Base-by-base conservation (phyloP, 139 green algal species). In the Ettlia oleoabundans region DNA sequence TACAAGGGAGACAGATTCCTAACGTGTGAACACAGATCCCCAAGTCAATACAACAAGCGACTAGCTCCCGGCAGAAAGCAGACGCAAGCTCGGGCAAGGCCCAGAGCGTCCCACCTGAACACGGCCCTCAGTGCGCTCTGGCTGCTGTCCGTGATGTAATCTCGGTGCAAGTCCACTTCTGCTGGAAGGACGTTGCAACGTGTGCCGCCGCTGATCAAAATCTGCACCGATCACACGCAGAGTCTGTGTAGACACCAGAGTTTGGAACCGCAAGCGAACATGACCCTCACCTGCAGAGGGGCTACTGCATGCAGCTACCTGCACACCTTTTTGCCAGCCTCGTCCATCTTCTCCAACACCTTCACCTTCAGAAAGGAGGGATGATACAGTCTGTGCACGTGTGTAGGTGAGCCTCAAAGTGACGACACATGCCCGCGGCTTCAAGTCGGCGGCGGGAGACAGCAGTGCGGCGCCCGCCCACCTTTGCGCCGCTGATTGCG, bases 111-210 rank as follows among this genome's bases (percentile, higher is more conserved):
- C n/a, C 30, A 69, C 52, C 73, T 80, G 73, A 98, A 94, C 22
- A 96, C 82, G 1, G 90, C 87, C 21, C 88, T 68, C 79, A 97
- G 64, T 4, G 91, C 90, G 4, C 47, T 77, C 35, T 66, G 69
- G 55, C 85, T 86, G 61, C 66, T 81, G 43, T 93, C 89, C 5
- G 90, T 94, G 83, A 96, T 90, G 85, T 91, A 98, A 81, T 98
- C 95, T 1, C 63, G 58, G 1, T 85, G 40, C 2, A 93, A 43
- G 58, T 95, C 89, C 28, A 91, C 81, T 6, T 86, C 65, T 41
- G 82, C 63, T 0, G 95, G 95, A 61, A 98, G 77, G 37, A 98
- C 91, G 80, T 98, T 98, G 87, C 89, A 98, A 18, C 95, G 82
- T 0, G 90, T 92, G 32, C 95, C 95, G 0, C 95, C 95, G 37